Evolutionary conservation across 352 stramenopile species (phyloP).

Genomic region (Globisporangium emineosum): DNA sequence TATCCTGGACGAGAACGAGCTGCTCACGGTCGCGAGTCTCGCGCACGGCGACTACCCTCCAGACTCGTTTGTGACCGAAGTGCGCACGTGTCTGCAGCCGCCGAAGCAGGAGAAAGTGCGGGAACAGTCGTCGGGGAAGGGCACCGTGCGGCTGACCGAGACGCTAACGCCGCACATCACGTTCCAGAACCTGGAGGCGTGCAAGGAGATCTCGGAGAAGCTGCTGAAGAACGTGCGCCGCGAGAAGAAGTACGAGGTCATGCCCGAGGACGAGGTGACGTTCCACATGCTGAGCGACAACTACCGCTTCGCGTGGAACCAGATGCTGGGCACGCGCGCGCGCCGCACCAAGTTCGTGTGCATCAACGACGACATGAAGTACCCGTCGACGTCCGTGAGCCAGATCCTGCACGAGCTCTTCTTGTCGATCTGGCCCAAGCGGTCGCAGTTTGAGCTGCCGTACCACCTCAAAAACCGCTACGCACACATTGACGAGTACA

Average conservation of each 20-base stretch:
- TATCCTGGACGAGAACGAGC: slow-evolving; percentile 88
- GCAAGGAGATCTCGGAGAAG: slow-evolving; percentile 39
- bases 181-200: slow-evolving; percentile 53
- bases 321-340: slow-evolving; percentile 91
- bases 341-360: slow-evolving; percentile 94
- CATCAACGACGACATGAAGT: slow-evolving; percentile 96
- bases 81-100: slow-evolving; percentile 66
- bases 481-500: slow-evolving; percentile 80
- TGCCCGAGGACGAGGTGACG: slow-evolving; percentile 86
- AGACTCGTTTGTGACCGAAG: slow-evolving; percentile 60
- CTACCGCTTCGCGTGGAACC: slow-evolving; percentile 83
- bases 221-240: slow-evolving; percentile 70
- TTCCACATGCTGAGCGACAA: slow-evolving; percentile 96
- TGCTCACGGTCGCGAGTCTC: slow-evolving; percentile 87
- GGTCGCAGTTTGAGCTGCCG: slow-evolving; percentile 90
- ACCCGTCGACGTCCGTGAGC: slow-evolving; percentile 71
- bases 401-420: slow-evolving; percentile 92
- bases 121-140: slow-evolving; percentile 52
- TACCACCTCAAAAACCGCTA: slow-evolving; percentile 86
- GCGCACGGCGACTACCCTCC: slow-evolving; percentile 65
- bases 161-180: slow-evolving; percentile 74
- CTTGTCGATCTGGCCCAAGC: slow-evolving; percentile 88
- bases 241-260: slow-evolving; percentile 56
- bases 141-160: slow-evolving; percentile 63
- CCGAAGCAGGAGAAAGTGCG: slow-evolving; percentile 72